Conservation (phyloP, 2,329 filamentous ascomycete genomes). For the Microcyclospora pomicola region DNA sequence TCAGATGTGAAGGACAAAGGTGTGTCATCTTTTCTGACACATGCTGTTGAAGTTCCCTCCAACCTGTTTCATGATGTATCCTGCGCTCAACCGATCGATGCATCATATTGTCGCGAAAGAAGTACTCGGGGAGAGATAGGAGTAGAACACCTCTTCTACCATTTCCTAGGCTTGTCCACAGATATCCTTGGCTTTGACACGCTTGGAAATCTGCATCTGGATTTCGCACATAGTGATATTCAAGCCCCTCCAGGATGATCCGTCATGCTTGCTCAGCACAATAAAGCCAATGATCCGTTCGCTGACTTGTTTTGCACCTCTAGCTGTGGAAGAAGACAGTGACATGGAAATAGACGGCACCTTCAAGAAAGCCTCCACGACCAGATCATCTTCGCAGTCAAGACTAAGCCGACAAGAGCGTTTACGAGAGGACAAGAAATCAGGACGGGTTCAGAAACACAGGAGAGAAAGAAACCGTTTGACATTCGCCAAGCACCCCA, state of each 20-base stretch:
- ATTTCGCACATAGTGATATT: constrained; percentile 1
- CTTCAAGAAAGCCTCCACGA: neutral
- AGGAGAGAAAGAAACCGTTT: constrained; percentile 6
- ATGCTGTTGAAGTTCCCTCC: too few species aligned
- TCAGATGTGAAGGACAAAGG: constrained; percentile 10
- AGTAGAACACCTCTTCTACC: constrained; percentile 19
- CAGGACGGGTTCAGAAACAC: constrained; percentile 7
- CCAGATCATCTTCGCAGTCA: neutral
- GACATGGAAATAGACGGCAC: constrained; percentile 5
- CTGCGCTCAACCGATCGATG: constrained; percentile 17
- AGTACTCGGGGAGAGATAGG: neutral
- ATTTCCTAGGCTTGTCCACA: constrained; percentile 25
- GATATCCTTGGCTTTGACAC: constrained; percentile 27
- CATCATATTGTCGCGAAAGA: constrained; percentile 19
- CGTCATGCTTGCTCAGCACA: neutral
- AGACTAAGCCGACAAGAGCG: neutral
- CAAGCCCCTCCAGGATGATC: neutral
- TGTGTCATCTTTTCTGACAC: constrained; percentile 9
- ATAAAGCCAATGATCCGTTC: constrained; percentile 1
- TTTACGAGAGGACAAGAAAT: constrained; percentile 3
- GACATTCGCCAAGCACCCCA: constrained; percentile 6
- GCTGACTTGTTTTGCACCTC: neutral
- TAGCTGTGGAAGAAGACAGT: constrained; percentile 1
- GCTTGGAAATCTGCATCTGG: constrained; percentile 21
- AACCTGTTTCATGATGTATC: neutral